Base-by-base conservation (phyloP, 139 green algal genomes). In the Haematococcus sp. region DNA sequence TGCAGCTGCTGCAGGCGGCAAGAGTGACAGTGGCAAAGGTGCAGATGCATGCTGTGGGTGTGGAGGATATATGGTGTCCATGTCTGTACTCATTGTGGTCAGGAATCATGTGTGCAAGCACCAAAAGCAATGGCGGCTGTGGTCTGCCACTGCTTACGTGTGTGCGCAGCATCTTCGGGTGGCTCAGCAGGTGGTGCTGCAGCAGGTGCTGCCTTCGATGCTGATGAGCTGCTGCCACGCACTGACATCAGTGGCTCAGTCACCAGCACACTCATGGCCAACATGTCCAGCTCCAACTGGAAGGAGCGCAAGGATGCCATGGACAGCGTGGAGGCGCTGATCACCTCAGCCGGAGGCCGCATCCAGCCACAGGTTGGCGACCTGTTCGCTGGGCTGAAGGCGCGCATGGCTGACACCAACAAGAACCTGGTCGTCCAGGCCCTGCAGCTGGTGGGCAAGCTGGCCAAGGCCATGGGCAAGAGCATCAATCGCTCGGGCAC, bases 231-330 rank as follows among this genome's bases (percentile, higher is more conserved):
- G 51, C 76, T 94, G 70, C 92, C 92, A 0, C 84, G 92, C 34
- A 78, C 79, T 16, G 89, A 96, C 79, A 93, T 97, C 78, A 89
- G 76, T 70, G 69, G 40, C 34, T 79, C 83, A 17, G 86, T 97
- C 68, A 91, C 83, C 0, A 28, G 66, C 22, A 40, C 76, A 15
- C 73, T 97, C 28, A 43, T 92, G 4, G 23, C 33, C 55, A 71
- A 74, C 76, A 66, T 95, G 67, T 54, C 54, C 70, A 87, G 78
- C 68, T 66, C 79, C 20, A 93, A 97, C 67, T 99, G 95, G 95
- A 98, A 99, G 81, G 91, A 95, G 63, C 84, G 95, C 58, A 94
- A 97, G 68, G 89, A 84, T 4, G 93, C 78, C 0, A 63, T 99
- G 68, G 91, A 98, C 58, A 74, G 89, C 13, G 85, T 99, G 30